Conservation (phyloP, 352 stramenopile genomes). For the Blastocystis hominis region DNA sequence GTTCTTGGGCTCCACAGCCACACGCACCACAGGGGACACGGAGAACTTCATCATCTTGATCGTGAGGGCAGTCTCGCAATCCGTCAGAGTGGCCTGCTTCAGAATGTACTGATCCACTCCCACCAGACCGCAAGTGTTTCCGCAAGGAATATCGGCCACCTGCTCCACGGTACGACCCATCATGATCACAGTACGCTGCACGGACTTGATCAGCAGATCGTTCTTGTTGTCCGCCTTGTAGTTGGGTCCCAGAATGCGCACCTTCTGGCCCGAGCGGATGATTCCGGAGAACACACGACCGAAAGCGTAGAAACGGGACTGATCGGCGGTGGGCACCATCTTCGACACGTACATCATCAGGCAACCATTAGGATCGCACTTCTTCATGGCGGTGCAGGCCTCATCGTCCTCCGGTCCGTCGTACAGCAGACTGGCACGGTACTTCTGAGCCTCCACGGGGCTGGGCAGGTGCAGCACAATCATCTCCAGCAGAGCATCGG, state of each 20-base stretch:
- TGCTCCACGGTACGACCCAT: slow-evolving; percentile 96
- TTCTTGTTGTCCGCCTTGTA: slow-evolving; percentile 98
- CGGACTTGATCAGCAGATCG: slow-evolving; percentile 98
- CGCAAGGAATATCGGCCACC: slow-evolving; percentile 91
- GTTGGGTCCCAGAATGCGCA: slow-evolving; percentile 96
- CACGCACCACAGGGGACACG: slow-evolving; percentile 95
- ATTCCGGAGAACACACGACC: slow-evolving; percentile 96
- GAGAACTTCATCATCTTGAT: slow-evolving; percentile 99
- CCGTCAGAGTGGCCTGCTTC: slow-evolving; percentile 97
- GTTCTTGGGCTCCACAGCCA: slow-evolving; percentile 96
- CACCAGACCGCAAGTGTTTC: slow-evolving; percentile 96
- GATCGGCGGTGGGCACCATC: slow-evolving; percentile 95
- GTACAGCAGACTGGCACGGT: slow-evolving; percentile 95
- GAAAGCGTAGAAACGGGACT: slow-evolving; percentile 98
- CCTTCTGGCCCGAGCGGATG: slow-evolving; percentile 94
- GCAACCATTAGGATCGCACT: slow-evolving; percentile 89
- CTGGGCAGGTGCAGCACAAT: slow-evolving; percentile 98
- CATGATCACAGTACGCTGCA: slow-evolving; percentile 99
- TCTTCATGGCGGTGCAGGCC: slow-evolving; percentile 88
- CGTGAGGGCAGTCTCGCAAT: slow-evolving; percentile 85
- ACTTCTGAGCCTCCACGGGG: slow-evolving; percentile 84
- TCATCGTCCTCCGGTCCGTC: slow-evolving; percentile 93
- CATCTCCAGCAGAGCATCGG: slow-evolving; percentile 96
- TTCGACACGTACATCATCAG: slow-evolving; percentile 99
- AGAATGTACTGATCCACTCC: slow-evolving; percentile 98